Base-by-base conservation (phyloP, 1,284 basidiomycete species). In the Phylloboletellus chloephorus region DNA sequence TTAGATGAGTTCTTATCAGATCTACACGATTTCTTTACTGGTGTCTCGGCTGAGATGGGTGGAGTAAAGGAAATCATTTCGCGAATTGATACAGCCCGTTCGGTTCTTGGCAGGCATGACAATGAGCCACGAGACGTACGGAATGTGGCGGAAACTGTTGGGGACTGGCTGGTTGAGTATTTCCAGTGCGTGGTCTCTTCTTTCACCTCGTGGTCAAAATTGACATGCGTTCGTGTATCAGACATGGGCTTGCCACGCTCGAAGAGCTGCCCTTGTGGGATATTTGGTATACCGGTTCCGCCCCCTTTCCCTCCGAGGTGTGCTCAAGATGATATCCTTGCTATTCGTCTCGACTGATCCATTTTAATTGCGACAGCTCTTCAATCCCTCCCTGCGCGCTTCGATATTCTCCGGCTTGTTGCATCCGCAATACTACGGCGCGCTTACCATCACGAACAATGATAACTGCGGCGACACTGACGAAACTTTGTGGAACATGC, bases 231-330 rank as follows among this genome's bases (percentile, higher is more conserved):
- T 25, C 26, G 23, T 41, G 30, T 30, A 17, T 10, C 41, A 83
- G 78, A 38, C 56, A 63, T 30, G 44, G 62, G 53, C 41, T 77
- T 19, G 48, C 59, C 7, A 64, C 69, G 6, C 65, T 79, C 2
- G 77, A 81, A 41, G 69, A 73, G 12, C 51, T 63, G 2, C 55
- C 64, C 10, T 61, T 87, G 12, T 83, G 79, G 76, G 77, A 82
- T 43, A 58, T 85, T 10, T 88, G 83, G 83, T 83, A 78, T 46
- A 85, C 79, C 0, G 78, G 80, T 4, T 58, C 65, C 12, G 67
- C 72, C 2, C 72, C 76, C 0, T 81, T 83, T 47, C 79, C 84
- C 3, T 69, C 71, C 5, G 80, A 85, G 64, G 83, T 83, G 41
- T 26, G 52, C 37, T 16, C 20, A 19, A 31, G 30, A 3, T 9